Evolutionary conservation across 2,329 filamentous ascomycete genomes (phyloP), one percentile per base, ranked within the genome.

Genomic region (Aspergillus puulaauensis): DNA sequence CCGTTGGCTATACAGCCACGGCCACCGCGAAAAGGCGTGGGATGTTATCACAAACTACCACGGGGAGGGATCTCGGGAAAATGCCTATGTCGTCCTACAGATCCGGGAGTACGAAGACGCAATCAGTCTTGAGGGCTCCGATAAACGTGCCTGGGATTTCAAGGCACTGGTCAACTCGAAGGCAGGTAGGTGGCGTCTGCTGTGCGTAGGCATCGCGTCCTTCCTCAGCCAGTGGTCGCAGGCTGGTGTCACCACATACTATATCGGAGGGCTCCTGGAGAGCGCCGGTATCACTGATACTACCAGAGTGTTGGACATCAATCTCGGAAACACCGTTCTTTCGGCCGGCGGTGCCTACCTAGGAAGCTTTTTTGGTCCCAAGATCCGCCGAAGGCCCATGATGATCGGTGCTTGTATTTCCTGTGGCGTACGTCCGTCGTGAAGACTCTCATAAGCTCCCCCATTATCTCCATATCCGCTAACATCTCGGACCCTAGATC

Each of bases 1-100:
- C 1, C 74, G 85, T 53, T 87, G 84, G 84, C 77, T 86, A 17
- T 83, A 85, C 56, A 79, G 80, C 56, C 80, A 84, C 55, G 81
- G 84, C 58, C 80, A 82, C n/a, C 76, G 80, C 12, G 83, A 86
- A 27, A 78, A 86, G 61, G 83, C 83, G 2, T 73, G 81, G n/a
- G 72, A 77, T 4, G 79, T 82, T 2, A 77, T 90, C 53, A 78
- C 80, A 14, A 82, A 81, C 56, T 84, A 83, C 64, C 86, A 87
- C 50, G 85, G 83, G 2, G 77, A 83, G 59, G 75, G 76, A 1
- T 70, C 71, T 52, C 60, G 54, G 2, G 67, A 75, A 2, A 69
- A 65, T 14, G 55, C 62, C 15, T 73, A 65, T 62, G 71, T 73
- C 17, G 63, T 65, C 40, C 62, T 72, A 1, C 68, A 74, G 52